phyloP scores from a whole-genome alignment of 2,329 filamentous ascomycete genomes.

The Talaromyces verruculosus region DNA sequence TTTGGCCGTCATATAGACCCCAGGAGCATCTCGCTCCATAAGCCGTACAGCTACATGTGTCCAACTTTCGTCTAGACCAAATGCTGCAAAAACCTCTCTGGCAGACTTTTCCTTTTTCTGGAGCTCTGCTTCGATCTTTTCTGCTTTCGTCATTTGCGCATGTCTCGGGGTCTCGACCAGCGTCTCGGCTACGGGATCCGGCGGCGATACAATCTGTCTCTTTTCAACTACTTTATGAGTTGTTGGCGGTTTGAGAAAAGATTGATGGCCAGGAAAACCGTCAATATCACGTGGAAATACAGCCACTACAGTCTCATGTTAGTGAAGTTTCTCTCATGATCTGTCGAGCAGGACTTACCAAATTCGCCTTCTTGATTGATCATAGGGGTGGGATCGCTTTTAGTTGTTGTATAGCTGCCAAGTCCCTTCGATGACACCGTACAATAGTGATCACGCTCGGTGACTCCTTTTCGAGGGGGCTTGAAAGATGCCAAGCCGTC shows the following conservation, averaged over 20 bases:
- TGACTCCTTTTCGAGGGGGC: slow-evolving; percentile 36
- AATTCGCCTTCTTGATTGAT: slow-evolving; percentile 5
- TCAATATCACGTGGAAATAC: slow-evolving; percentile 12
- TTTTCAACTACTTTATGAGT: background rate
- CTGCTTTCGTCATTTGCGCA: slow-evolving; percentile 38
- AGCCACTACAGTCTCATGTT: slow-evolving; percentile 8
- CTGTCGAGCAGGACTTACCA: slow-evolving; percentile 5
- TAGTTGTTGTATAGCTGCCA: slow-evolving; percentile 35
- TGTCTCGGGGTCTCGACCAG: slow-evolving; percentile 19
- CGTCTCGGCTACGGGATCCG: background rate
- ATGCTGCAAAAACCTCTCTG: slow-evolving; percentile 25
- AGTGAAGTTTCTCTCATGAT: background rate
- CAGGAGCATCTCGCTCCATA: slow-evolving; percentile 39
- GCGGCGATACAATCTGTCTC: background rate
- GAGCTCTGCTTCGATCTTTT: slow-evolving; percentile 33
- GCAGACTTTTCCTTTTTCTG: slow-evolving; percentile 8
- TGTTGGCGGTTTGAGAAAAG: background rate
- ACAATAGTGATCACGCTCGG: slow-evolving; percentile 46
- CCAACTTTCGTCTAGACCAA: slow-evolving; percentile 44
- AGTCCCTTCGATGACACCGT: slow-evolving; percentile 37
- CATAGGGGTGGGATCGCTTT: slow-evolving; percentile 36
- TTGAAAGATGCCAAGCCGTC: slow-evolving; percentile 49
- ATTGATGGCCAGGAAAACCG: background rate
- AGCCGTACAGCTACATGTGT: slow-evolving; percentile 42
- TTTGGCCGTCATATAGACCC: slow-evolving; percentile 43